Base-by-base conservation (phyloP, 2,329 filamentous ascomycete genomes). In the Lachnellula hyalina region DNA sequence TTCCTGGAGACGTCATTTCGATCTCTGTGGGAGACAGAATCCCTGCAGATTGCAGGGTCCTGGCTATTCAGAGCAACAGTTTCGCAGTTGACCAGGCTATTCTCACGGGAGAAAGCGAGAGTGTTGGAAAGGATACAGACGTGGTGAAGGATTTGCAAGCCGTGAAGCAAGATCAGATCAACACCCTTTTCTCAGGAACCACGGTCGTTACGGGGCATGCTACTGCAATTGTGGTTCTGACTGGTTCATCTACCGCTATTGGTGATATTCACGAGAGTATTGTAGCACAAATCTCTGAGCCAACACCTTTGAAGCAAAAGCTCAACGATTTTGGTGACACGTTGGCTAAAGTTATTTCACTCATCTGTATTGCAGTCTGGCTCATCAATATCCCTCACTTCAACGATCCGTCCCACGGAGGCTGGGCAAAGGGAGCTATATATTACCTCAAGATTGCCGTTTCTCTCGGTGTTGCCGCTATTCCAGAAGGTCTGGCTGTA, bases 371-470 rank as follows among this genome's bases (percentile, higher is more conserved):
- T 61, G 77, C 96, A 54, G 94, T 99, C 65, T 99, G 94, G 94
- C 78, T 97, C 57, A 99, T 99, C 80, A 99, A 99, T 76, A 90
- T 97, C 64, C 87, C 90, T 67, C 90, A 99, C 77, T 99, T 99
- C 79, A 94, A 84, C 68, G 94, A 99, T 68, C 90, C 92, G 28
- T 87, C 89, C 62, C 93, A 96, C 66, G 94, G 94, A 66, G 88
- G 84, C 72, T 96, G 91, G 86, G 83, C 90, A 61, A 99, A 97
- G 78, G 94, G 94, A 57, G 94, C 94, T 56, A 97, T 99, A 68
- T 99, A 99, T 80, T 99, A 99, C 74, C 84, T 99, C 67, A 99
- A 99, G 80, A 99, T 99, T 70, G 94, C 94, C 42, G 95, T 99
- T 42, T 99, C 94, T 49, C 87, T 99, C 38, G 95, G 94, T 73